phyloP scores from a whole-genome alignment of 2,329 filamentous ascomycete species.

The Calonectria multiphialidica region DNA sequence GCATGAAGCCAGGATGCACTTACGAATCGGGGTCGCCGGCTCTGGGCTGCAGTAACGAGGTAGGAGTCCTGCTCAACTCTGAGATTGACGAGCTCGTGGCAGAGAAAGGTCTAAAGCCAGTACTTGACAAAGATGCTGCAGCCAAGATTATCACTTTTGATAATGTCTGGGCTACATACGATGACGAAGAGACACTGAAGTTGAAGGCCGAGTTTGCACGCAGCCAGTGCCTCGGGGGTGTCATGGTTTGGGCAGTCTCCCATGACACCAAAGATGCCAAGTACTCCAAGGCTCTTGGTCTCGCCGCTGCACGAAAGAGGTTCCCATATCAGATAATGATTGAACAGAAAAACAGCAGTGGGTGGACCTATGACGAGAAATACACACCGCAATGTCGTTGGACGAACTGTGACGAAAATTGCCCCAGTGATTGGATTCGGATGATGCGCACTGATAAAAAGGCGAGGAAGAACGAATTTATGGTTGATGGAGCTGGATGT shows the following conservation, averaged over 20 bases:
- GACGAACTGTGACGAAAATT: no score
- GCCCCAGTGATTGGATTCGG: no score
- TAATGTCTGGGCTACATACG: conserved; percentile 15
- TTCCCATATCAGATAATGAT: no score
- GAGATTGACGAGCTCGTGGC: conserved; percentile 8
- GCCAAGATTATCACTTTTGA: conserved; percentile 10
- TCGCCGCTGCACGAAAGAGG: no score
- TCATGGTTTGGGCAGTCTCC: conserved; percentile 32
- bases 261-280: conserved; percentile 26
- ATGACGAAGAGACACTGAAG: conserved; percentile 24
- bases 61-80: conserved; percentile 18
- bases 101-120: background rate
- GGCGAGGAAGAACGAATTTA: no score
- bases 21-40: no score
- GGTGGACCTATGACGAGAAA: no score
- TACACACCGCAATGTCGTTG: no score
- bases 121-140: conserved; percentile 11
- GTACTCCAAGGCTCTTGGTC: conserved; percentile 5
- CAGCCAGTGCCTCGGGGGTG: conserved; percentile 19
- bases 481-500: no score
- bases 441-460: no score
- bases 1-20: conserved; percentile 19
- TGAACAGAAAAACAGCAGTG: no score
- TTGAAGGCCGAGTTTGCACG: conserved; percentile 16
- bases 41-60: conserved; percentile 8